phyloP scores from a whole-genome alignment of 768 basidiomycete genomes.

The Boletales sp. region DNA sequence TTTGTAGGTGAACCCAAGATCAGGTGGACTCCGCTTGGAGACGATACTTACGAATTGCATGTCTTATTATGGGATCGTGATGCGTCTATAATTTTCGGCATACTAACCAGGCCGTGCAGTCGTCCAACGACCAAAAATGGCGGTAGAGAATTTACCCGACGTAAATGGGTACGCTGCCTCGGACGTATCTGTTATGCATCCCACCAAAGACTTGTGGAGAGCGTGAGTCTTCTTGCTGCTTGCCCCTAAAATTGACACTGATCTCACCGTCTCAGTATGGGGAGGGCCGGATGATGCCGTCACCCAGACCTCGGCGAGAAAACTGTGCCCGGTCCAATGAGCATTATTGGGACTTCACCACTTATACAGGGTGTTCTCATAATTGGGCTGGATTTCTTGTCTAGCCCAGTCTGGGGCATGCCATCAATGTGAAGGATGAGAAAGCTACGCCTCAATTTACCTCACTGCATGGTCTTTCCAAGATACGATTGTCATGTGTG shows the following conservation, averaged over 20 bases:
- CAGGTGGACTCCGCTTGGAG: slow-evolving; percentile 32
- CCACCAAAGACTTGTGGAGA: slow-evolving; percentile 38
- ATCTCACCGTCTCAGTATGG: neutral
- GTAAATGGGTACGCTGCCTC: slow-evolving; percentile 39
- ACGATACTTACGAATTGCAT: slow-evolving; percentile 36
- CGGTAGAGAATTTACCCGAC: slow-evolving; percentile 36
- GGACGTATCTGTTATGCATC: slow-evolving; percentile 44
- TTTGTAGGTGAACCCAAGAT: slow-evolving; percentile 28
- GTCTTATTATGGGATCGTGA: slow-evolving; percentile 28
- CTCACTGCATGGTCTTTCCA: too few relatives aligned
- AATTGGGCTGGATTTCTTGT: slow-evolving; percentile 32
- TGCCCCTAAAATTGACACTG: neutral
- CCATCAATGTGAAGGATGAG: slow-evolving; percentile 20
- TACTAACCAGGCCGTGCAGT: slow-evolving; percentile 3
- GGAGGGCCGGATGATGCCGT: slow-evolving; percentile 32
- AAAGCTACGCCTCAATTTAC: slow-evolving; percentile 24
- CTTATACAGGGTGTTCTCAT: slow-evolving; percentile 23
- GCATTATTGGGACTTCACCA: slow-evolving; percentile 17
- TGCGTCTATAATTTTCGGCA: neutral
- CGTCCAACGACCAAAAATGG: slow-evolving; percentile 7
- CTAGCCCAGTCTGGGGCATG: slow-evolving; percentile 17
- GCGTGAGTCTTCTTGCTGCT: slow-evolving; percentile 9
- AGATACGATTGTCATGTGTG: too few relatives aligned
- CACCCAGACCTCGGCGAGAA: slow-evolving; percentile 23
- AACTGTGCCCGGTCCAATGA: slow-evolving; percentile 26